Conservation (phyloP, 148 eudicot species). For the Rhododendron mucronatum region DNA sequence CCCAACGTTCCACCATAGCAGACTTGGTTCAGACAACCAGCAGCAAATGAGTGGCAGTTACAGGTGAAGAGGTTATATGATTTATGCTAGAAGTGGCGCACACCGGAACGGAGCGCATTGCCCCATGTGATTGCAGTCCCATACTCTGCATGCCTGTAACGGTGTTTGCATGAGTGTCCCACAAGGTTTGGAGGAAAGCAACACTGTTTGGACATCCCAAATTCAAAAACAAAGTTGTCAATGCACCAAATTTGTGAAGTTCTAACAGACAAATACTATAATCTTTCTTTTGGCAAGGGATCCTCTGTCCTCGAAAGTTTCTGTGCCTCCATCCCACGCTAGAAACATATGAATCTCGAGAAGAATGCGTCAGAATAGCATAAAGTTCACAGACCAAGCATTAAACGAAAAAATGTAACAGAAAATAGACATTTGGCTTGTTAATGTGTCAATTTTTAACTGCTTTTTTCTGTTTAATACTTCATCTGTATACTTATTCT, state of each 20-base stretch:
- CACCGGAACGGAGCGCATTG: slow-evolving; percentile 58
- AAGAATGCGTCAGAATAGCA: neutral
- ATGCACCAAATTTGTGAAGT: neutral
- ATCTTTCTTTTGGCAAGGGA: neutral
- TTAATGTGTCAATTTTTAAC: neutral
- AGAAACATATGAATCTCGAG: neutral
- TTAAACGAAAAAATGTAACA: neutral
- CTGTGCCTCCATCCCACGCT: neutral
- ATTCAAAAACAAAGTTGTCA: neutral
- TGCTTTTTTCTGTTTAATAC: neutral
- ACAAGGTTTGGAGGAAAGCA: slow-evolving; percentile 70
- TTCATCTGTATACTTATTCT: neutral
- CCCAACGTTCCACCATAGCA: slow-evolving; percentile 71
- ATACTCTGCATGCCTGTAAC: slow-evolving; percentile 58
- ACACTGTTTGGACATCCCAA: slow-evolving; percentile 45
- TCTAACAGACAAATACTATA: neutral
- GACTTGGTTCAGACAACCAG: slow-evolving; percentile 69
- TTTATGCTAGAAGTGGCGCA: slow-evolving; percentile 61
- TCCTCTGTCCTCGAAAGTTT: neutral
- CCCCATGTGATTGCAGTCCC: slow-evolving; percentile 84
- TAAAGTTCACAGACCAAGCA: neutral
- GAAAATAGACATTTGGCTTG: neutral
- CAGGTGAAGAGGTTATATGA: slow-evolving; percentile 88
- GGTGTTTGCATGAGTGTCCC: slow-evolving; percentile 64
- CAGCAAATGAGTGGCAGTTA: slow-evolving; percentile 83